Evolutionary conservation across 1,284 basidiomycete species (phyloP).

Genomic region (Pseudozyma pruni): DNA sequence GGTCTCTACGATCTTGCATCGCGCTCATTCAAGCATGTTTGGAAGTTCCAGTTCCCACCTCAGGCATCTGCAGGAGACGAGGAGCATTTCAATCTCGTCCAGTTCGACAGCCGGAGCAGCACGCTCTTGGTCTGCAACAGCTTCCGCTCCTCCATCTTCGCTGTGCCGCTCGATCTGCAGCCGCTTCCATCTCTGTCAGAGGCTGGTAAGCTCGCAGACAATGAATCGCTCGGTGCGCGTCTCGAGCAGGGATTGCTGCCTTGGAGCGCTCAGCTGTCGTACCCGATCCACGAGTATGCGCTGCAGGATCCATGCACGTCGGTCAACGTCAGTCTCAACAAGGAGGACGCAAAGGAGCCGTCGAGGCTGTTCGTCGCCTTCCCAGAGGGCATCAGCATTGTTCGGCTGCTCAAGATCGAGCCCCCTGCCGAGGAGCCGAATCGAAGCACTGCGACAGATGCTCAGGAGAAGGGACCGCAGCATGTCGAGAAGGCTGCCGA

Average conservation of each 20-base stretch:
- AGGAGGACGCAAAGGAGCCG: not conserved
- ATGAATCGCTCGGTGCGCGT: not conserved
- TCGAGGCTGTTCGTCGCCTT: slow-evolving; percentile 24
- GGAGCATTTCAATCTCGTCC: slow-evolving; percentile 37
- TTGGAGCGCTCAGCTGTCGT: slow-evolving; percentile 25
- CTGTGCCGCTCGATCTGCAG: slow-evolving; percentile 22
- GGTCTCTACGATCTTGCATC: slow-evolving; percentile 30
- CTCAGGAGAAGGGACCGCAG: not conserved
- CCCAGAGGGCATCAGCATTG: slow-evolving; percentile 27
- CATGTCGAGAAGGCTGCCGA: not conserved
- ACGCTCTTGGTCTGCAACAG: slow-evolving; percentile 38
- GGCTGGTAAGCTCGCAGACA: too few species aligned
- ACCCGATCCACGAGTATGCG: slow-evolving; percentile 25
- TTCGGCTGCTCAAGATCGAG: slow-evolving; percentile 2
- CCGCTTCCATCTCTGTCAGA: slow-evolving; percentile 5
- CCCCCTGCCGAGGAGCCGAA: not conserved
- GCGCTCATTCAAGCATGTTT: slow-evolving; percentile 27
- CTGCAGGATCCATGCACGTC: slow-evolving; percentile 36
- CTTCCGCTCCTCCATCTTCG: slow-evolving; percentile 39
- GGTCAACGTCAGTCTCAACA: slow-evolving; percentile 4
- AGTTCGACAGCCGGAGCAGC: slow-evolving; percentile 8
- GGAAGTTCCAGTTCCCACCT: slow-evolving; percentile 14
- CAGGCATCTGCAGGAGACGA: slow-evolving; percentile 4
- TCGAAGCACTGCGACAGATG: not conserved
- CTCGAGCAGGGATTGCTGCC: slow-evolving; percentile 13